These are phyloP conservation scores for Schizochytrium sp. DNA, from an alignment of 108 stramenopile genomes.

Conservation along the genomic window DNA sequence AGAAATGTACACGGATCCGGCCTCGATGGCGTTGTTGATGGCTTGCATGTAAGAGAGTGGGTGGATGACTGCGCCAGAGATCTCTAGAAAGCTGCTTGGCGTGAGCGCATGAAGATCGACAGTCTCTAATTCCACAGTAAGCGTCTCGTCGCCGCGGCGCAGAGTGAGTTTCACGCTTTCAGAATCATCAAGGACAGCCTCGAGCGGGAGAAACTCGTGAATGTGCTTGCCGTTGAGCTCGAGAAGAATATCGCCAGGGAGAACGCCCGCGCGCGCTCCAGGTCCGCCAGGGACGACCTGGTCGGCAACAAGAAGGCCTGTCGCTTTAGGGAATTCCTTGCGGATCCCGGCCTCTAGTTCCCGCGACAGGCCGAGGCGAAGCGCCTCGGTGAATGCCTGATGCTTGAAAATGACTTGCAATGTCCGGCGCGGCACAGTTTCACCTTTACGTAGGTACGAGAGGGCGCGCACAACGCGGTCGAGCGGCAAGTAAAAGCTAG, in stretches of 20 bases:
- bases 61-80: conserved; percentile 33
- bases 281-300: conserved; percentile 4
- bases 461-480: conserved; percentile 31
- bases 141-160: not conserved
- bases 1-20: not conserved
- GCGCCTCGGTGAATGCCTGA: conserved; percentile 39
- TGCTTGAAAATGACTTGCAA: conserved; percentile 31
- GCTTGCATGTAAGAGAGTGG: conserved; percentile 26
- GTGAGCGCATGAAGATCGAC: conserved; percentile 30
- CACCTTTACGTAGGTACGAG: not conserved
- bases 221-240: not conserved
- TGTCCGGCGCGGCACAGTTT: conserved; percentile 33
- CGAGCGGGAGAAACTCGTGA: conserved; percentile 16
- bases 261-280: not conserved
- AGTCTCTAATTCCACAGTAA: not conserved
- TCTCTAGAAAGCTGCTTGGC: conserved; percentile 26
- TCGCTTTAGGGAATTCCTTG: conserved; percentile 24
- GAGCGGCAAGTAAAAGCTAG: conserved; percentile 41
- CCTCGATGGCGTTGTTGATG: conserved; percentile 22
- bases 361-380: conserved; percentile 24
- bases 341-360: not conserved
- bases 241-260: conserved; percentile 11
- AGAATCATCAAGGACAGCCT: not conserved
- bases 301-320: conserved; percentile 36
- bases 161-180: not conserved